Percentiles rank a stretch among this genome's conserved stretches.
Conservation (phyloP, 2,329 filamentous ascomycete species). For the Botrytis pseudocinerea region DNA sequence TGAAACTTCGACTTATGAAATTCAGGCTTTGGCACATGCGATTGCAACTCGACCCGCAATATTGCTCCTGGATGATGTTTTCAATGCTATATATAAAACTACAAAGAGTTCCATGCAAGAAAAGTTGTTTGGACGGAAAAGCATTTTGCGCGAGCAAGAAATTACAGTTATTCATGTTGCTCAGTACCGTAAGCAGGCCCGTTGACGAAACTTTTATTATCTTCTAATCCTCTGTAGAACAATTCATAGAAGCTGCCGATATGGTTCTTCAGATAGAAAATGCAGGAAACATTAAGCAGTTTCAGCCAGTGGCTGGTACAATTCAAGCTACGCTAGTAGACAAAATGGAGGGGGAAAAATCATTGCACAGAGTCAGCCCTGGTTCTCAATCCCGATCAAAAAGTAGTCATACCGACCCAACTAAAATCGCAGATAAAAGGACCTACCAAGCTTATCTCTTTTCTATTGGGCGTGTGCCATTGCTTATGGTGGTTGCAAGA, state of each 20-base stretch:
- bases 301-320: conserved; percentile 41
- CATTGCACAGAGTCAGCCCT: neutral
- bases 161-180: conserved; percentile 42
- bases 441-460: neutral
- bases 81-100: conserved; percentile 32
- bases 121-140: conserved; percentile 25
- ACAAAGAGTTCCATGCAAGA: conserved; percentile 29
- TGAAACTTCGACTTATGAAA: neutral
- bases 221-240: neutral
- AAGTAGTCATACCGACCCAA: neutral
- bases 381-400: neutral
- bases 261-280: conserved; percentile 41
- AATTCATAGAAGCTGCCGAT: conserved; percentile 2
- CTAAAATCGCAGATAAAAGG: neutral
- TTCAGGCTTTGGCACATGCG: conserved; percentile 42
- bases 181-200: neutral
- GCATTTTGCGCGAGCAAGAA: conserved; percentile 29
- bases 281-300: conserved; percentile 44
- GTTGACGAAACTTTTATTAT: neutral
- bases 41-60: conserved; percentile 25
- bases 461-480: neutral
- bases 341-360: neutral
- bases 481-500: no score
- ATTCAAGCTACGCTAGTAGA: conserved; percentile 43
- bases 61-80: conserved; percentile 34